phyloP scores from a whole-genome alignment of 345 rosid genomes.

The Triadica sebifera region DNA sequence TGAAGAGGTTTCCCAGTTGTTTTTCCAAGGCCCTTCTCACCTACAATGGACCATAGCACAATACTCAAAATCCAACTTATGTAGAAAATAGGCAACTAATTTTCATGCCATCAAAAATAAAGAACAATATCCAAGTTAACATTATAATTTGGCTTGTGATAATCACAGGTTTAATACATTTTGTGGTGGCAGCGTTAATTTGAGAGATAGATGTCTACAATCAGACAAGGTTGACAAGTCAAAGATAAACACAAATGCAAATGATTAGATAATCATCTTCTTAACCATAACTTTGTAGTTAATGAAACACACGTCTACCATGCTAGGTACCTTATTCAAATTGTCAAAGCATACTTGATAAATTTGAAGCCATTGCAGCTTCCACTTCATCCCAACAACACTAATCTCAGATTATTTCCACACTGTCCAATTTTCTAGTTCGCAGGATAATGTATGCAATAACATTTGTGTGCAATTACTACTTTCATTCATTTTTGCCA shows the following conservation, averaged over 20 bases:
- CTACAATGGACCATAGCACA: conserved; percentile 40
- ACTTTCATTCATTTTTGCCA: not conserved
- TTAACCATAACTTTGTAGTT: not conserved
- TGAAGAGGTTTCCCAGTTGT: conserved; percentile 81
- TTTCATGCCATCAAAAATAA: not conserved
- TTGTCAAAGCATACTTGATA: not conserved
- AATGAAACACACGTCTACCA: not conserved
- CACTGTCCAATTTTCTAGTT: not conserved
- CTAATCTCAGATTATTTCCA: not conserved
- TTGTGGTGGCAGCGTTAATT: not conserved
- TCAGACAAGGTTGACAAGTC: not conserved
- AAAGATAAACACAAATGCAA: not conserved
- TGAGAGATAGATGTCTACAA: not conserved
- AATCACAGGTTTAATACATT: not conserved
- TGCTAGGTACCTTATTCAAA: not conserved
- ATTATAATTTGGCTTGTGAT: not conserved
- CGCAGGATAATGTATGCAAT: not conserved
- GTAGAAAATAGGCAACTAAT: not conserved
- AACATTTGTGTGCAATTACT: not conserved
- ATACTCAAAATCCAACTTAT: conserved; percentile 5
- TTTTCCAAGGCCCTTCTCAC: conserved; percentile 84
- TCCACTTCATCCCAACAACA: not conserved
- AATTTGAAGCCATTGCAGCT: not conserved
- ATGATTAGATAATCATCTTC: not conserved
- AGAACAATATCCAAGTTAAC: not conserved